phyloP scores from a whole-genome alignment of 257 asterid species.

The Rauvolfia tetraphylla region DNA sequence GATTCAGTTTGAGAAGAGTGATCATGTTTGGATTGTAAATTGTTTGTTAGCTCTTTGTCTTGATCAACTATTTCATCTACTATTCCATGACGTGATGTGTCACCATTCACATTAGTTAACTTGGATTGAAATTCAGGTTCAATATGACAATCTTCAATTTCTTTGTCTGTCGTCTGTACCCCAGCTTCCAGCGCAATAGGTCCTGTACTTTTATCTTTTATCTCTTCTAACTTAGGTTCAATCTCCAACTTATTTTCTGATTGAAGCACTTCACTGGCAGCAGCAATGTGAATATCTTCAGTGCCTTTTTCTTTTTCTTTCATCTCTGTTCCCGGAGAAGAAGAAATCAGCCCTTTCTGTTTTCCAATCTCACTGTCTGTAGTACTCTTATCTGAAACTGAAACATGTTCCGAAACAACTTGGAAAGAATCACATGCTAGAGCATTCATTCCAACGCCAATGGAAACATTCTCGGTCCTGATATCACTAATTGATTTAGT shows the following conservation, averaged over 20 bases:
- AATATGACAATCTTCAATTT: conserved; percentile 16
- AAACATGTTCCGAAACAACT: conserved; percentile 20
- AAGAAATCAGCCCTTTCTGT: conserved; percentile 17
- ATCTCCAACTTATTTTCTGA: conserved; percentile 7
- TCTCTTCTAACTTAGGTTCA: conserved; percentile 15
- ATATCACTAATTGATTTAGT: conserved; percentile 13
- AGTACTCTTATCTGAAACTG: conserved; percentile 4
- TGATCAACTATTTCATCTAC: conserved; percentile 13
- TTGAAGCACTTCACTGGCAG: conserved; percentile 14
- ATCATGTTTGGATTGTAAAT: conserved; percentile 19
- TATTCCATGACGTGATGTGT: conserved; percentile 15
- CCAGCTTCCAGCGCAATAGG: conserved; percentile 2
- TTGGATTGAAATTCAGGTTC: conserved; percentile 11
- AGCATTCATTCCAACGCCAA: conserved; percentile 16
- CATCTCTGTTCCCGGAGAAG: conserved; percentile 16
- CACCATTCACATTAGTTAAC: conserved; percentile 25
- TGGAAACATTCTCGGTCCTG: conserved; percentile 24
- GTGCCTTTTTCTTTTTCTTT: conserved; percentile 19
- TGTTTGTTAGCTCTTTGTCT: conserved; percentile 19
- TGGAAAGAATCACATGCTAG: conserved; percentile 13
- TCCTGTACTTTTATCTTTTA: conserved; percentile 1
- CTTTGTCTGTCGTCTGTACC: conserved; percentile 25
- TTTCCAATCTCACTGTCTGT: conserved; percentile 19
- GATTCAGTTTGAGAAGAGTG: conserved; percentile 25
- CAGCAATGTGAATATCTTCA: background rate